phyloP scores from a whole-genome alignment of 2,329 filamentous ascomycete species.

The Fusarium clavum region DNA sequence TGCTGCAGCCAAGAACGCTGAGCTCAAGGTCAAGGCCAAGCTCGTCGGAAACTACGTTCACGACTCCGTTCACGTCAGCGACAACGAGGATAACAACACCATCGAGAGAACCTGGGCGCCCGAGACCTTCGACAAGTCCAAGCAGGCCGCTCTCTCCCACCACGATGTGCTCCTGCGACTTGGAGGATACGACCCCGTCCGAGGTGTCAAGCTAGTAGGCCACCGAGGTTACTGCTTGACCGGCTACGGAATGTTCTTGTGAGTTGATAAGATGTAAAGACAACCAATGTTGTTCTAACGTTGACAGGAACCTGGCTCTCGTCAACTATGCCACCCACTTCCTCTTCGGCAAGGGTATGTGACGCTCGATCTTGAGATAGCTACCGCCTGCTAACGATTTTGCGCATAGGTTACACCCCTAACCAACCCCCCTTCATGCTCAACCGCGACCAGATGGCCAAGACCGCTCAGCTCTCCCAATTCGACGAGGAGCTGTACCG shows the following conservation, averaged over 20 bases:
- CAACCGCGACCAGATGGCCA: conserved; percentile 95
- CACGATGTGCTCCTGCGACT: conserved; percentile 91
- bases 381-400: conserved; percentile 12
- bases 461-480: conserved; percentile 95
- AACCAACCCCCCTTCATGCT: conserved; percentile 94
- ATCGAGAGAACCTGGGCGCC: conserved; percentile 84
- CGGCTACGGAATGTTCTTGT: conserved; percentile 86
- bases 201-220: conserved; percentile 92
- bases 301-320: conserved; percentile 78
- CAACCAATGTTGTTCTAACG: conserved; percentile 23
- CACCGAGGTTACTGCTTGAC: conserved; percentile 94
- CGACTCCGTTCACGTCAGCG: conserved; percentile 83
- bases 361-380: neutral
- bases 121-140: conserved; percentile 77
- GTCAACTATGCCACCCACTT: conserved; percentile 97
- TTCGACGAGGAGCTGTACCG: conserved; percentile 99
- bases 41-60: conserved; percentile 82
- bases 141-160: conserved; percentile 84
- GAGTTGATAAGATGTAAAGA: conserved; percentile 1
- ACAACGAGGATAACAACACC: conserved; percentile 90
- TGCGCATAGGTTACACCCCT: conserved; percentile 75
- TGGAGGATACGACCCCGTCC: conserved; percentile 92
- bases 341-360: conserved; percentile 59
- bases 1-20: conserved; percentile 79
- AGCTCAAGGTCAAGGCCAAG: conserved; percentile 81